Evolutionary conservation across 2,329 filamentous ascomycete genomes (phyloP).

Genomic region (Phialocephala subalpina): DNA sequence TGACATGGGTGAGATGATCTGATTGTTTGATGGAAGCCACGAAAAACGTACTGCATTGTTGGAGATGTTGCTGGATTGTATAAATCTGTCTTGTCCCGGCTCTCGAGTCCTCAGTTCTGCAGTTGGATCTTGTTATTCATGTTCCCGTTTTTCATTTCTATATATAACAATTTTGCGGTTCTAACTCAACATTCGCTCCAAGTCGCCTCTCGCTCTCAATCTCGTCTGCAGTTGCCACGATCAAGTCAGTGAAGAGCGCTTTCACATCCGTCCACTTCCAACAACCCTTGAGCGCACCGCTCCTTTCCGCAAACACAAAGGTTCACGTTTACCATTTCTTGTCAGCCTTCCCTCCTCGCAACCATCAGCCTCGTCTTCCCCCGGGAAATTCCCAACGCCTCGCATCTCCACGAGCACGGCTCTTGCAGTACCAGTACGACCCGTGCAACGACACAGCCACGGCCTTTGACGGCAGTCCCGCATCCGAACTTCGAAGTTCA

Average conservation of each 20-base stretch:
- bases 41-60: not conserved
- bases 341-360: not conserved
- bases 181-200: not conserved
- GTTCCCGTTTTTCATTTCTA: not conserved
- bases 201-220: not conserved
- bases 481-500: not conserved
- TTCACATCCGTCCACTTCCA: not conserved
- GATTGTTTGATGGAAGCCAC: not conserved
- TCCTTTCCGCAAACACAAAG: not conserved
- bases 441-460: not conserved
- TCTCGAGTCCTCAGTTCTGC: not conserved
- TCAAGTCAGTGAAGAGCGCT: not conserved
- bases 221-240: not conserved
- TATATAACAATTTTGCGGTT: not conserved
- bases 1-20: not conserved
- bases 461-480: not conserved
- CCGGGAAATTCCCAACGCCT: not conserved
- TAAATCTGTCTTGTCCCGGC: not conserved
- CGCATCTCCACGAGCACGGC: not conserved
- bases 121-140: constrained; percentile 1
- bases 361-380: not conserved
- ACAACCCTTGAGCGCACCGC: not conserved
- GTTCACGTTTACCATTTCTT: not conserved
- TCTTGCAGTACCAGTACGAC: not conserved
- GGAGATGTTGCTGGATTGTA: not conserved